Percentiles rank a stretch among this genome's conserved stretches.
Evolutionary conservation across 306 rosid genomes (phyloP).

Genomic region (Datisca glomerata): DNA sequence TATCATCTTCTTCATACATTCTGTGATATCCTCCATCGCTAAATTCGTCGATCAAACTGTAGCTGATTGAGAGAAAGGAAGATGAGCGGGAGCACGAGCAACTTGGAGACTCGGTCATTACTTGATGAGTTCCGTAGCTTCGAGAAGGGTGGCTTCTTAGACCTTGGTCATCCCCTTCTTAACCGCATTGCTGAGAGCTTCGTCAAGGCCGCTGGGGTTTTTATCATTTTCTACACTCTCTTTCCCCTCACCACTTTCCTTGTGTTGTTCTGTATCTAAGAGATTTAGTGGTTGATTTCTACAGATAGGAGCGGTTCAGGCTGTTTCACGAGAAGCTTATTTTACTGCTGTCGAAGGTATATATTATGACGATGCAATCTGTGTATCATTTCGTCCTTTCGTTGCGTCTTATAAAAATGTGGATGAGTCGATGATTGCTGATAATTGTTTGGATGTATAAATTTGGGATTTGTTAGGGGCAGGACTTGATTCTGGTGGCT

Average conservation of each 20-base stretch:
- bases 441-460: no score
- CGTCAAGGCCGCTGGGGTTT: slow-evolving; percentile 72
- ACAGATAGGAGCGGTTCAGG: slow-evolving; percentile 84
- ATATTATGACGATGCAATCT: not conserved
- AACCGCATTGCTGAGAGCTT: slow-evolving; percentile 74
- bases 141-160: slow-evolving; percentile 40
- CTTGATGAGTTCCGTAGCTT: slow-evolving; percentile 46
- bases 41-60: no score
- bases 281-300: not conserved
- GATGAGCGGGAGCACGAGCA: slow-evolving; percentile 18
- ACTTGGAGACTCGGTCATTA: slow-evolving; percentile 34
- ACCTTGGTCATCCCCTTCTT: slow-evolving; percentile 90
- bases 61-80: slow-evolving; percentile 6
- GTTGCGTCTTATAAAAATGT: no score
- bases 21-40: not conserved
- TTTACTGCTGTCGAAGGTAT: slow-evolving; percentile 58
- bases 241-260: not conserved
- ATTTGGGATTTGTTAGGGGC: slow-evolving; percentile 12
- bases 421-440: no score
- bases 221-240: not conserved
- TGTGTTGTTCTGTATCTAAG: not conserved
- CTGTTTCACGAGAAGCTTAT: slow-evolving; percentile 71
- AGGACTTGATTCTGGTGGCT: slow-evolving; percentile 29
- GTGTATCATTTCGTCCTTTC: not conserved
- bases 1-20: not conserved